A percentile compares a stretch with the other conserved stretches of the same genome.
phyloP scores from a whole-genome alignment of 1,284 basidiomycete genomes.

The Clitocybe nebularis region DNA sequence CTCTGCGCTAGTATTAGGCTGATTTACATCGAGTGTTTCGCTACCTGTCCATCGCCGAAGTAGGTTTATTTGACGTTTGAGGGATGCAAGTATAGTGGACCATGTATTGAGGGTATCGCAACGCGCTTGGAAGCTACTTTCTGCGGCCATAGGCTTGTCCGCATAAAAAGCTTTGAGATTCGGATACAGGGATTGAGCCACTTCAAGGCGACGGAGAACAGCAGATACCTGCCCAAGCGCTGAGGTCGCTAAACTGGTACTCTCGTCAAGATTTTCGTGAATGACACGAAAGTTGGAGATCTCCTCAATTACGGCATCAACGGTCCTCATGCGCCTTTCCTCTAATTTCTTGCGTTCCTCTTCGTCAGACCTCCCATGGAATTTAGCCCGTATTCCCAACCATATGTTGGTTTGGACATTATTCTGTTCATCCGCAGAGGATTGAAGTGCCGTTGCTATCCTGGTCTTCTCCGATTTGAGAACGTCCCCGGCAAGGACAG shows the following conservation, averaged over 20 bases:
- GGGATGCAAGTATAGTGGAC: slow-evolving; percentile 77
- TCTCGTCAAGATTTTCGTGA: slow-evolving; percentile 33
- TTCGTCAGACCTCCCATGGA: slow-evolving; percentile 75
- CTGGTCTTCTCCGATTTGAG: slow-evolving; percentile 90
- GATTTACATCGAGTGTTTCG: slow-evolving; percentile 83
- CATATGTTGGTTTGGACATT: slow-evolving; percentile 72
- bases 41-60: slow-evolving; percentile 91
- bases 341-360: slow-evolving; percentile 83
- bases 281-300: slow-evolving; percentile 68
- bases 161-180: slow-evolving; percentile 74
- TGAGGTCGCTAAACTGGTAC: slow-evolving; percentile 36
- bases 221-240: slow-evolving; percentile 72
- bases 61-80: slow-evolving; percentile 74
- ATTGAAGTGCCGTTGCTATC: slow-evolving; percentile 71
- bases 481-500: slow-evolving; percentile 90
- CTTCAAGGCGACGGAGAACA: slow-evolving; percentile 77
- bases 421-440: slow-evolving; percentile 66
- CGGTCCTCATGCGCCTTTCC: slow-evolving; percentile 75
- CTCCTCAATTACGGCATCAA: slow-evolving; percentile 83
- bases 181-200: slow-evolving; percentile 86
- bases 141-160: slow-evolving; percentile 72
- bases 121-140: slow-evolving; percentile 68
- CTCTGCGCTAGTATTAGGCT: slow-evolving; percentile 65
- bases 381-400: slow-evolving; percentile 87
- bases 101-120: slow-evolving; percentile 88